Conservation (phyloP, 768 basidiomycete genomes). For the Boletus tomentosulus region DNA sequence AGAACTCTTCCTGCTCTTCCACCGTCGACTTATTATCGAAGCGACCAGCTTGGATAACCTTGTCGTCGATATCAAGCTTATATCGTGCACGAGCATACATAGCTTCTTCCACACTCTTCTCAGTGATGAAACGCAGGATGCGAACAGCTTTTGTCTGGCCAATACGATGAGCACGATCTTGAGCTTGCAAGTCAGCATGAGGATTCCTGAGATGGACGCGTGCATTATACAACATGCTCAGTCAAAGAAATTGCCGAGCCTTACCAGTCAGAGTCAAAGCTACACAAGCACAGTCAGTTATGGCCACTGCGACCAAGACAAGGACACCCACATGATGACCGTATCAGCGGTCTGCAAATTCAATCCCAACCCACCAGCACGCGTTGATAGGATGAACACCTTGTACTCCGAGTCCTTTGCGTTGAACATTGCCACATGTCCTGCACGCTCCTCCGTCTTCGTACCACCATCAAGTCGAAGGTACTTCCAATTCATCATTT, state of each 20-base stretch:
- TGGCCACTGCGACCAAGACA: neutral
- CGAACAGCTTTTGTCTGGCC: slow-evolving; percentile 98
- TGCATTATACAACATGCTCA: neutral
- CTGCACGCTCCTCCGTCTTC: slow-evolving; percentile 91
- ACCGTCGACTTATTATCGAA: slow-evolving; percentile 99
- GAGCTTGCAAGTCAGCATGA: slow-evolving; percentile 97
- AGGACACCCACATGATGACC: slow-evolving; percentile 76
- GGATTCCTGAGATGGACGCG: slow-evolving; percentile 67
- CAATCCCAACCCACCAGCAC: slow-evolving; percentile 90
- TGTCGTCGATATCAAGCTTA: slow-evolving; percentile 98
- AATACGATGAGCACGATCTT: slow-evolving; percentile 99
- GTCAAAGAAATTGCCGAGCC: neutral
- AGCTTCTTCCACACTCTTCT: slow-evolving; percentile 97
- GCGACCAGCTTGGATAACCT: slow-evolving; percentile 98
- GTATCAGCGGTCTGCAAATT: slow-evolving; percentile 97
- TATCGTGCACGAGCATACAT: slow-evolving; percentile 93
- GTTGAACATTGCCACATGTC: slow-evolving; percentile 83
- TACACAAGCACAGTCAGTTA: slow-evolving; percentile 26
- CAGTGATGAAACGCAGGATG: slow-evolving; percentile 94
- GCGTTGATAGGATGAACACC: slow-evolving; percentile 90
- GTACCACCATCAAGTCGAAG: slow-evolving; percentile 95
- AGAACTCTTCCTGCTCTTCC: slow-evolving; percentile 94
- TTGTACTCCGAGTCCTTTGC: slow-evolving; percentile 83
- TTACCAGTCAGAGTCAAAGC: slow-evolving; percentile 77
- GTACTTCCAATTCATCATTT: slow-evolving; percentile 80